Evolutionary conservation across 805 yeast genomes (phyloP).

Genomic region (Teunomyces aglyptinius): DNA sequence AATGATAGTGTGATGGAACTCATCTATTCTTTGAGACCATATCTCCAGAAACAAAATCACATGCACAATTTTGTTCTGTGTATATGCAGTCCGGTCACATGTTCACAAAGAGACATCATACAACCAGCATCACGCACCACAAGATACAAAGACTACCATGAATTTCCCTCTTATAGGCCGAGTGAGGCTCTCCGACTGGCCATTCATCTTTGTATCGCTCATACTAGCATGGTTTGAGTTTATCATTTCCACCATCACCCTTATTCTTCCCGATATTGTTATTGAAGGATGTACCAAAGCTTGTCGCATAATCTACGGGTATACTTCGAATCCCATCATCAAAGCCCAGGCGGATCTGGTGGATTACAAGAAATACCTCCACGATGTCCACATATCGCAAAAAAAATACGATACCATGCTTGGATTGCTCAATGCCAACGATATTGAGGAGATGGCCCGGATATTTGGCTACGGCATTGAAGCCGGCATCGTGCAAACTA

Average conservation of each 20-base stretch:
- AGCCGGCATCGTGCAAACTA: slow-evolving; percentile 73
- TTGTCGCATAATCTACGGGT: slow-evolving; percentile 23
- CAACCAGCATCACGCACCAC: not conserved
- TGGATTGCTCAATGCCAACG: slow-evolving; percentile 44
- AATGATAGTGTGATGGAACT: no score
- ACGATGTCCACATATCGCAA: slow-evolving; percentile 17
- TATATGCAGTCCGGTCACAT: not conserved
- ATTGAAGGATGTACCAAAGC: slow-evolving; percentile 35
- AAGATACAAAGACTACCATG: slow-evolving; percentile 1
- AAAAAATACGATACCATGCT: slow-evolving; percentile 30
- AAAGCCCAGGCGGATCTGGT: slow-evolving; percentile 9
- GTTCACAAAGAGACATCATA: not conserved
- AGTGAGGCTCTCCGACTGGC: slow-evolving; percentile 49
- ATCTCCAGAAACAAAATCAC: not conserved
- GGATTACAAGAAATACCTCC: slow-evolving; percentile 22
- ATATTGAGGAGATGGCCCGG: slow-evolving; percentile 63
- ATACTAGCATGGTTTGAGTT: slow-evolving; percentile 51
- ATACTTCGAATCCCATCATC: slow-evolving; percentile 25
- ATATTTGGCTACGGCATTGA: slow-evolving; percentile 70
- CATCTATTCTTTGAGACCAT: no score
- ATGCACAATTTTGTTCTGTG: not conserved
- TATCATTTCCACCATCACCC: slow-evolving; percentile 43
- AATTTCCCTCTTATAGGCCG: slow-evolving; percentile 27
- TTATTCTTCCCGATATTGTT: slow-evolving; percentile 43
- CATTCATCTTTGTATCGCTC: slow-evolving; percentile 44